Percentiles rank a stretch among this genome's conserved stretches.
These are phyloP conservation scores for Fusarium sacchari DNA, from an alignment of 2,329 filamentous ascomycete genomes.

Conservation along the genomic window DNA sequence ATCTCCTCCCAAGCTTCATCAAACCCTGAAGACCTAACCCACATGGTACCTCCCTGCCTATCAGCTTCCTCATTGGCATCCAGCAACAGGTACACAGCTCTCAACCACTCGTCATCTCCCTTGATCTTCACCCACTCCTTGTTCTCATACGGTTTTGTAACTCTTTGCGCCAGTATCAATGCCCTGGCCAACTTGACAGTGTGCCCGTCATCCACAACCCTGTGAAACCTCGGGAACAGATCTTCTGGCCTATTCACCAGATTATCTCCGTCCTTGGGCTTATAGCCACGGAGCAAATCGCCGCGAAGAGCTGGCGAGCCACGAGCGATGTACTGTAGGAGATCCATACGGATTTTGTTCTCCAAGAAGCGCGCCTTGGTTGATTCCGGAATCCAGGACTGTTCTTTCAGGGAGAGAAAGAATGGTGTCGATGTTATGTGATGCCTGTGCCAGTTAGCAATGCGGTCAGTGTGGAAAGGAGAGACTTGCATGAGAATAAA, in stretches of 20 bases:
- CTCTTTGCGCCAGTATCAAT: conserved; percentile 69
- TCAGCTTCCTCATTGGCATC: conserved; percentile 67
- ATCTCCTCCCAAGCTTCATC: conserved; percentile 70
- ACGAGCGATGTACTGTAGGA: conserved; percentile 78
- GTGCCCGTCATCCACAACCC: conserved; percentile 80
- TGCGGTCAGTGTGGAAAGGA: too few relatives aligned
- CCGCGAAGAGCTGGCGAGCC: conserved; percentile 68
- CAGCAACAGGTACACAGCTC: conserved; percentile 68
- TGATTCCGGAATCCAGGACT: conserved; percentile 67
- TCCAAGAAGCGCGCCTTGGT: conserved; percentile 78
- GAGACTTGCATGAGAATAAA: conserved; percentile 73
- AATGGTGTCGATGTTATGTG: conserved; percentile 77
- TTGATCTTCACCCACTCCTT: conserved; percentile 63
- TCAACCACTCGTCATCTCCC: conserved; percentile 67
- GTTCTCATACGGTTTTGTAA: conserved; percentile 57
- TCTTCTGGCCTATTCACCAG: conserved; percentile 59
- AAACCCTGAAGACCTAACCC: conserved; percentile 72
- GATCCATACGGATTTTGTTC: conserved; percentile 81
- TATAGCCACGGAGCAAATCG: conserved; percentile 69
- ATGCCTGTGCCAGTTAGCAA: conserved; percentile 65
- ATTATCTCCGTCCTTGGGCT: conserved; percentile 58
- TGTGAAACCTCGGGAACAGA: conserved; percentile 59
- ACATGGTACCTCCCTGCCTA: conserved; percentile 49
- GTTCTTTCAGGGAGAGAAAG: conserved; percentile 73
- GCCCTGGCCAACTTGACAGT: conserved; percentile 79